Base-by-base conservation (phyloP, 306 rosid species). In the Castanea mollissima region DNA sequence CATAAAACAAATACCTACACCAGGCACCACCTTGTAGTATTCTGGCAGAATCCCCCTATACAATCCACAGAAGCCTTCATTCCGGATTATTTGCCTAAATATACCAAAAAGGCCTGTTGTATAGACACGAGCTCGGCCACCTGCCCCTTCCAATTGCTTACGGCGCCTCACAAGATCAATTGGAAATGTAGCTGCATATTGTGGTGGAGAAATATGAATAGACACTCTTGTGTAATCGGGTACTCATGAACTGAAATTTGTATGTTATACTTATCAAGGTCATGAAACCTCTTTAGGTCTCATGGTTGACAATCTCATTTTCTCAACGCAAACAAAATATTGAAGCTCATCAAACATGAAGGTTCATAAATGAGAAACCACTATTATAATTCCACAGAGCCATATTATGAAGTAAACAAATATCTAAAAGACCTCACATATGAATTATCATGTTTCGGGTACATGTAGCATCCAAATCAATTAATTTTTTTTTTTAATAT, bases 1-100 rank as follows among this genome's bases (percentile, higher is more conserved):
- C 99, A 96, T 93, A 80, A 96, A 96, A 80, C 98, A 96, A 60
- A 96, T 96, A 38, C 99, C 99, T 41, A 93, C 98, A 38, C 99
- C 97, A 3, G 99, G 97, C 69, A 96, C 96, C 86, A 96, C 99
- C 89, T 96, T 96, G 87, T 90, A 96, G 85, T 96, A 96, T 79
- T 96, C 98, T 1, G 99, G 98, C 80, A 96, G 83, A 76, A 96
- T 96, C 74, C 99, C 99, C 80, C 99, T 74, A 86, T 91, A 93
- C n/a, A 96, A 81, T 83, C 99, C 98, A 5, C 85, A 85, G 73
- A 93, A 11, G 51, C 99, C 98, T 90, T 93, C 98, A 3, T 97
- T 87, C 84, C 51, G 85, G 83, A 85, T 80, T 69, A 96, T 93
- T 80, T 96, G 96, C 78, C 84, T 87, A 74, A 96, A 93, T 4